Evolutionary conservation across 495 filamentous ascomycete genomes (phyloP).

Genomic region (Neurospora discreta): DNA sequence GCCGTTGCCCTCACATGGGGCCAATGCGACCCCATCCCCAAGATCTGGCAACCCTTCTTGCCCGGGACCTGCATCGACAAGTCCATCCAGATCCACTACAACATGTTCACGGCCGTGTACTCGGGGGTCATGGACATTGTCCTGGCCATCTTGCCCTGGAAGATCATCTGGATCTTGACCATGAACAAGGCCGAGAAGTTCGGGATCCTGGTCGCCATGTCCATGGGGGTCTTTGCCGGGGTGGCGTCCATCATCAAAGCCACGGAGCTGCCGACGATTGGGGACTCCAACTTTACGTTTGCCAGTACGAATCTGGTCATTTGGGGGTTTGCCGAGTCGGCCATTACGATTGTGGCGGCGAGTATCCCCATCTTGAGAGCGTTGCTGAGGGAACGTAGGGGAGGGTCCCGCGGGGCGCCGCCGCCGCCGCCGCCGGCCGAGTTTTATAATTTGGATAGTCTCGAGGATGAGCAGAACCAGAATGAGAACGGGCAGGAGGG

Average conservation of each 20-base stretch:
- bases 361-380: conserved; percentile 23
- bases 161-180: conserved; percentile 24
- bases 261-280: conserved; percentile 18
- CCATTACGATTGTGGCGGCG: conserved; percentile 23
- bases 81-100: conserved; percentile 18
- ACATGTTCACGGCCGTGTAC: conserved; percentile 23
- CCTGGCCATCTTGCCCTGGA: conserved; percentile 25
- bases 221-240: conserved; percentile 25
- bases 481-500: no score
- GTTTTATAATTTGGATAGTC: neutral
- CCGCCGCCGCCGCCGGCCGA: neutral
- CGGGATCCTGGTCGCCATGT: conserved; percentile 27
- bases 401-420: neutral
- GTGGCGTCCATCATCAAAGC: conserved; percentile 19
- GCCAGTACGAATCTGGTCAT: conserved; percentile 18
- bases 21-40: conserved; percentile 24
- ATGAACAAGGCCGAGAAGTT: conserved; percentile 26
- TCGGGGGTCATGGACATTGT: conserved; percentile 25
- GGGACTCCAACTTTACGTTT: conserved; percentile 14
- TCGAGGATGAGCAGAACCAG: neutral
- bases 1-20: conserved; percentile 24
- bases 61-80: conserved; percentile 25
- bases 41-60: conserved; percentile 16
- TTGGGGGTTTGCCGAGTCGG: conserved; percentile 16
- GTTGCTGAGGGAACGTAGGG: neutral